A percentile compares a stretch with the other conserved stretches of the same genome.
Evolutionary conservation across 1,284 basidiomycete genomes (phyloP).

Genomic region (Boletellus deceptivus): DNA sequence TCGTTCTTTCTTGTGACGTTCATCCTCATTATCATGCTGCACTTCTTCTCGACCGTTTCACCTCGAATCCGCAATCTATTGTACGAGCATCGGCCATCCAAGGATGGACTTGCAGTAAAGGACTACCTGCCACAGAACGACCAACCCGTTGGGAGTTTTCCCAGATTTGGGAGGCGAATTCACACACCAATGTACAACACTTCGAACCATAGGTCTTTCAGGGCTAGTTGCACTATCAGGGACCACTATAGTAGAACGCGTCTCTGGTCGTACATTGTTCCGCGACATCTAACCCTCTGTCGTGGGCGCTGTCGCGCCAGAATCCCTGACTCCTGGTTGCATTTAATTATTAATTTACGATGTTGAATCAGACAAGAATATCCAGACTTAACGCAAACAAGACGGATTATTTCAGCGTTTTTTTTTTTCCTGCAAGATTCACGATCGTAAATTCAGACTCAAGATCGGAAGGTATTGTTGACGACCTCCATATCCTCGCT

Average conservation of each 20-base stretch:
- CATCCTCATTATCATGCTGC: slow-evolving; percentile 49
- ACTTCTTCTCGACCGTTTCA: slow-evolving; percentile 41
- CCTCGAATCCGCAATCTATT: slow-evolving; percentile 33
- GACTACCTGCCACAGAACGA: slow-evolving; percentile 16
- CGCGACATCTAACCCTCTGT: slow-evolving; percentile 55
- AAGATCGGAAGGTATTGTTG: no score
- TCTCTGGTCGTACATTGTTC: slow-evolving; percentile 80
- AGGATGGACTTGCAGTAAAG: slow-evolving; percentile 14
- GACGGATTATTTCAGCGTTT: no score
- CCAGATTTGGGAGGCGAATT: neutral
- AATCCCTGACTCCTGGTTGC: no score
- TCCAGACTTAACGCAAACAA: no score
- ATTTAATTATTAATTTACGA: no score
- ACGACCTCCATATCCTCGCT: no score
- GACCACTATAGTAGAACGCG: slow-evolving; percentile 58
- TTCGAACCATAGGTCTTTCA: slow-evolving; percentile 4
- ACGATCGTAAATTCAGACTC: no score
- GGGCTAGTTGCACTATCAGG: slow-evolving; percentile 37
- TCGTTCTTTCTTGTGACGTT: slow-evolving; percentile 35
- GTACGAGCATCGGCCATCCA: slow-evolving; percentile 33
- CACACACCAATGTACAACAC: neutral
- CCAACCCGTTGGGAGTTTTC: slow-evolving; percentile 7
- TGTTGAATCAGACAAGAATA: no score
- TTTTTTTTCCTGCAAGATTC: no score
- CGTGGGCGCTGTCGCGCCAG: no score